Percentiles rank a stretch among this genome's conserved stretches.
phyloP scores from a whole-genome alignment of 2,329 filamentous ascomycete species.

The Ilyonectria destructans region DNA sequence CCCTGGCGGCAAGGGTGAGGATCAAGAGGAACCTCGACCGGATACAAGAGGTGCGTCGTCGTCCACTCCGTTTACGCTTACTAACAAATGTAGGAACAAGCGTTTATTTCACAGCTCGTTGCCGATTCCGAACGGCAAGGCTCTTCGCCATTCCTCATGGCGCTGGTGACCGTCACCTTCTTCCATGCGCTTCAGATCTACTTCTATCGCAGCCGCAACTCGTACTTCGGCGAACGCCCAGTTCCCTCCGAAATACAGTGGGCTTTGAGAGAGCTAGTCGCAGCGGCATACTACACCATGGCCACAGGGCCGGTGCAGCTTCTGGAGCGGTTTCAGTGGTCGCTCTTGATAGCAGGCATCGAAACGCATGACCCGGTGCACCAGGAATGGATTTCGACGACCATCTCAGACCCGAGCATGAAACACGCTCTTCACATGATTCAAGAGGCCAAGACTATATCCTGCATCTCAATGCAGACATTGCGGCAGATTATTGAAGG shows the following conservation, averaged over 20 bases:
- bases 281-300: constrained; percentile 27
- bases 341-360: constrained; percentile 37
- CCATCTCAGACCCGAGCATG: constrained; percentile 42
- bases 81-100: constrained; percentile 10
- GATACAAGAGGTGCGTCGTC: constrained; percentile 20
- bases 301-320: constrained; percentile 30
- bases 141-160: constrained; percentile 21
- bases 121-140: constrained; percentile 2
- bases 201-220: constrained; percentile 16
- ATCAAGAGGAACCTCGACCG: constrained; percentile 25
- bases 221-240: constrained; percentile 10
- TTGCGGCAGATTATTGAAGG: constrained; percentile 14
- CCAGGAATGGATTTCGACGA: constrained; percentile 39
- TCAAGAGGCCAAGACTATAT: constrained; percentile 25
- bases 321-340: constrained; percentile 34
- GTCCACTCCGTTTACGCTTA: background rate
- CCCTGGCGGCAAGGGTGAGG: background rate
- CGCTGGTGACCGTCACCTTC: constrained; percentile 28
- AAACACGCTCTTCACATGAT: constrained; percentile 30
- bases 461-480: constrained; percentile 11
- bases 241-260: constrained; percentile 10
- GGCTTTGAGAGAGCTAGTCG: constrained; percentile 10
- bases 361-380: constrained; percentile 41
- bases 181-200: constrained; percentile 30
- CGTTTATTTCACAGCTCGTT: constrained; percentile 22